Evolutionary conservation across 1,139 yeast species (phyloP).

Genomic region (Kluyveromyces marxianus): DNA sequence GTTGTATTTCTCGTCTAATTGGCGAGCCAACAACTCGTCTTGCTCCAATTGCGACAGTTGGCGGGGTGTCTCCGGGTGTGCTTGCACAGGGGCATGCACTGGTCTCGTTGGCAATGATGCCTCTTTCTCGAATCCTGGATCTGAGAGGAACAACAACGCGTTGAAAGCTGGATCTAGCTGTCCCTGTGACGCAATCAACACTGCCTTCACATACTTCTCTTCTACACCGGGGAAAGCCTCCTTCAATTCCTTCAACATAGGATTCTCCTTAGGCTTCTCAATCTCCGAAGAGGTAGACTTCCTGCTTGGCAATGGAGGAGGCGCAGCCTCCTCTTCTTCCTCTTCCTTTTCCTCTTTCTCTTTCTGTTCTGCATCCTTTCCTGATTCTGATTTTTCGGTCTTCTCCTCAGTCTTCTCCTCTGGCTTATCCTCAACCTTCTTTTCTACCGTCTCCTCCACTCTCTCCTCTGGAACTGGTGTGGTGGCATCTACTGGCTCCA

Average conservation of each 20-base stretch:
- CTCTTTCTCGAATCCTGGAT: slow-evolving; percentile 58
- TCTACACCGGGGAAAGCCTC: slow-evolving; percentile 82
- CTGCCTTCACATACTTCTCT: slow-evolving; percentile 63
- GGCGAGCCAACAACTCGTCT: slow-evolving; percentile 80
- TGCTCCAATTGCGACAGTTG: slow-evolving; percentile 46
- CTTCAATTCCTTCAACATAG: slow-evolving; percentile 35
- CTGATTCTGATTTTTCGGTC: slow-evolving; percentile 13
- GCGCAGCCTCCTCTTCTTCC: slow-evolving; percentile 16
- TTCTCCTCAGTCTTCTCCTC: slow-evolving; percentile 13
- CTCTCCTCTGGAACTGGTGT: neutral
- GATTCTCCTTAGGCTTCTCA: slow-evolving; percentile 36
- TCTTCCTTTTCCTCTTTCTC: slow-evolving; percentile 13
- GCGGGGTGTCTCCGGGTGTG: slow-evolving; percentile 20
- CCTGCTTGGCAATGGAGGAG: slow-evolving; percentile 71
- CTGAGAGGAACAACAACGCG: slow-evolving; percentile 74
- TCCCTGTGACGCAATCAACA: slow-evolving; percentile 79
- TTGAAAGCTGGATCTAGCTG: slow-evolving; percentile 79
- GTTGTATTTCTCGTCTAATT: slow-evolving; percentile 66
- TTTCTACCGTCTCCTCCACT: neutral
- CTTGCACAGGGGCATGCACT: slow-evolving; percentile 22
- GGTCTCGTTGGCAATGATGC: slow-evolving; percentile 43
- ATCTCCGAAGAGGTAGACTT: slow-evolving; percentile 34
- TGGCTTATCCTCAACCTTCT: slow-evolving; percentile 14
- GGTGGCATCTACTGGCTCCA: neutral
- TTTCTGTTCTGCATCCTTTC: slow-evolving; percentile 5